These are phyloP conservation scores for Ilyonectria mors-panacis DNA, from an alignment of 2,329 filamentous ascomycete species.

Conservation along the genomic window DNA sequence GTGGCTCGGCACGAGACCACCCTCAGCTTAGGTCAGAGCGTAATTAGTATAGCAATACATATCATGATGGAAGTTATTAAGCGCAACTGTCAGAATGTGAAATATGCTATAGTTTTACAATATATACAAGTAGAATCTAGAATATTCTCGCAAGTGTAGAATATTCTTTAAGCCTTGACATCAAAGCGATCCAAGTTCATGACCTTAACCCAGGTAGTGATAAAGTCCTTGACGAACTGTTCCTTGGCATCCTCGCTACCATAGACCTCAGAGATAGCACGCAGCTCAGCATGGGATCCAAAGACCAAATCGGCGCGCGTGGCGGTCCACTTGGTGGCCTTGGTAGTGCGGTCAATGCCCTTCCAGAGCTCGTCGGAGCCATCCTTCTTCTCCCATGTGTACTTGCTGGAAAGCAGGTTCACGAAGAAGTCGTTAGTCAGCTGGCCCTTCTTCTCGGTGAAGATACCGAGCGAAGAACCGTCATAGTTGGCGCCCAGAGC, in stretches of 20 bases:
- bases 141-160: too few relatives aligned
- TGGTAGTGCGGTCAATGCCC: slow-evolving; percentile 76
- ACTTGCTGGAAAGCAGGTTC: slow-evolving; percentile 80
- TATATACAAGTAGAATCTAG: too few relatives aligned
- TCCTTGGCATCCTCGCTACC: slow-evolving; percentile 70
- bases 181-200: slow-evolving; percentile 83
- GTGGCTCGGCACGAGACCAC: too few relatives aligned
- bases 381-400: slow-evolving; percentile 68
- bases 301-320: slow-evolving; percentile 80
- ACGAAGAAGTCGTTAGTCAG: slow-evolving; percentile 88
- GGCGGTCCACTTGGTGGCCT: slow-evolving; percentile 77
- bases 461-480: slow-evolving; percentile 75
- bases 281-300: slow-evolving; percentile 81
- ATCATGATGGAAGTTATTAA: too few relatives aligned
- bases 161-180: slow-evolving; percentile 20
- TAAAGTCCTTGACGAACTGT: slow-evolving; percentile 81
- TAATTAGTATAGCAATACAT: too few relatives aligned
- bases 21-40: too few relatives aligned
- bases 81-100: too few relatives aligned
- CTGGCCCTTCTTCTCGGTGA: slow-evolving; percentile 77
- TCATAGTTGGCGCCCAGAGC: slow-evolving; percentile 80
- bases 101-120: too few relatives aligned
- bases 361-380: slow-evolving; percentile 71
- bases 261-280: slow-evolving; percentile 80
- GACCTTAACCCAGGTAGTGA: slow-evolving; percentile 80